Percentiles rank a stretch among this genome's conserved stretches.
phyloP scores from a whole-genome alignment of 208 protist species.

The Blastocrithidia nonstop region DNA sequence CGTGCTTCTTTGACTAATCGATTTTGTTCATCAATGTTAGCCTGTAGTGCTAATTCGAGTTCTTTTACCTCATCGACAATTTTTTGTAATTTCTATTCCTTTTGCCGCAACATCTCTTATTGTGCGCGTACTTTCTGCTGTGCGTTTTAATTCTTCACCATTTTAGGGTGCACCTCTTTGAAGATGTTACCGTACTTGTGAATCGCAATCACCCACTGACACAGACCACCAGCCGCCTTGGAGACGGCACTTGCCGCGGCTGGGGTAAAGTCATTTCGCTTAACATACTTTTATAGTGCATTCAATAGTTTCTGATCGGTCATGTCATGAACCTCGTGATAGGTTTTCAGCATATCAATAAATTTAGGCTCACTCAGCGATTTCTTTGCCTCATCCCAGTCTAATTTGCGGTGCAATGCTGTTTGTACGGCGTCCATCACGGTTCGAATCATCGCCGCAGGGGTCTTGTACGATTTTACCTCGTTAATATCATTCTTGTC shows the following conservation, averaged over 20 bases:
- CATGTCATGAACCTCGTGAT: conserved; percentile 93
- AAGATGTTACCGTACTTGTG: conserved; percentile 93
- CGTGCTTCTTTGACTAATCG: conserved; percentile 81
- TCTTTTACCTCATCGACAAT: conserved; percentile 87
- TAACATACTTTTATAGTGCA: conserved; percentile 91
- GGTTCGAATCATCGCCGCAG: conserved; percentile 87
- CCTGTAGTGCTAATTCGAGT: conserved; percentile 84
- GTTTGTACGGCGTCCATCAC: conserved; percentile 95
- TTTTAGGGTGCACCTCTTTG: conserved; percentile 95
- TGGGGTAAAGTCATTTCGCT: conserved; percentile 86
- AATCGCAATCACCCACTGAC: conserved; percentile 97
- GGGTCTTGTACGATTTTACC: conserved; percentile 94
- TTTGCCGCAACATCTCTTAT: conserved; percentile 88
- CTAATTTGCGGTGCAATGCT: conserved; percentile 82
- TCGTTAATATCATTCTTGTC: conserved; percentile 96
- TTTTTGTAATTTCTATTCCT: conserved; percentile 86
- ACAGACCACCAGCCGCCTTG: conserved; percentile 89
- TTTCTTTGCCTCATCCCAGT: conserved; percentile 95
- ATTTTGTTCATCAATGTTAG: conserved; percentile 87
- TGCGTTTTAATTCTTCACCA: conserved; percentile 89
- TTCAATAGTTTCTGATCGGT: conserved; percentile 91
- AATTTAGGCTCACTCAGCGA: conserved; percentile 93
- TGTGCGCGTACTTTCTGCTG: conserved; percentile 87
- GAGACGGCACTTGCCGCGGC: conserved; percentile 87
- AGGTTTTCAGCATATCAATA: conserved; percentile 90